Base-by-base conservation (phyloP, 179 eudicot genomes). In the Gypsophila paniculata region DNA sequence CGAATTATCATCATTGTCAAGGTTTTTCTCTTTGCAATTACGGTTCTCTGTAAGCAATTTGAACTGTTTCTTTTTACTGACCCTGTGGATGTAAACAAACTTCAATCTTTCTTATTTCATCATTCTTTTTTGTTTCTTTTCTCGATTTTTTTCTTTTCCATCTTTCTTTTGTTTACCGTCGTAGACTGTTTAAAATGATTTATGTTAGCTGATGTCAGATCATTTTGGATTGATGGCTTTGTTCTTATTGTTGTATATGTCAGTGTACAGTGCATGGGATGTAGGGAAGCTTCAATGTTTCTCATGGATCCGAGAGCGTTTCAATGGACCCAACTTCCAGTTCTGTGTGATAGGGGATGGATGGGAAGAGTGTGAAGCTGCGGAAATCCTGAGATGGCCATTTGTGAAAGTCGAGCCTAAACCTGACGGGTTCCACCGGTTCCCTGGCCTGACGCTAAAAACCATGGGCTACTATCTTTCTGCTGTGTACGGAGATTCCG, bases 191-290 rank as follows among this genome's bases (percentile, higher is more conserved):
- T 42, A 42, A 42, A 42, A 42, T 42, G 8, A 42, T 42, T 9
- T 2, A 9, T 42, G 11, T 6, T 42, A 42, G 10, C 46, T 9
- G 46, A 42, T 9, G 8, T 42, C 46, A 6, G 11, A 42, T 42
- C 46, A 42, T 42, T 42, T 42, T 42, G 46, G 8, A 42, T 6
- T 42, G 8, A 42, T 2, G 46, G 46, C 46, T 42, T 42, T 42
- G 46, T 6, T 42, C 46, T 6, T 42, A 42, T 42, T 42, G 11
- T 3, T 23, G 8, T 17, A 29, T 1, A 8, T 63, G 21, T 8
- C 89, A 93, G 98, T 93, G n/a, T 93, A 89, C 82, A 93, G 98
- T 85, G 87, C 98, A 63, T 89, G 95, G 93, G 96, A 93, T 64
- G 97, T 89, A n/a, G 97, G 97, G 69, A 93, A 93, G 84, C 85